A percentile compares a stretch with the other conserved stretches of the same genome.
These are phyloP conservation scores for Flagelloscypha sp. DNA, from an alignment of 768 basidiomycete genomes.

Conservation along the genomic window DNA sequence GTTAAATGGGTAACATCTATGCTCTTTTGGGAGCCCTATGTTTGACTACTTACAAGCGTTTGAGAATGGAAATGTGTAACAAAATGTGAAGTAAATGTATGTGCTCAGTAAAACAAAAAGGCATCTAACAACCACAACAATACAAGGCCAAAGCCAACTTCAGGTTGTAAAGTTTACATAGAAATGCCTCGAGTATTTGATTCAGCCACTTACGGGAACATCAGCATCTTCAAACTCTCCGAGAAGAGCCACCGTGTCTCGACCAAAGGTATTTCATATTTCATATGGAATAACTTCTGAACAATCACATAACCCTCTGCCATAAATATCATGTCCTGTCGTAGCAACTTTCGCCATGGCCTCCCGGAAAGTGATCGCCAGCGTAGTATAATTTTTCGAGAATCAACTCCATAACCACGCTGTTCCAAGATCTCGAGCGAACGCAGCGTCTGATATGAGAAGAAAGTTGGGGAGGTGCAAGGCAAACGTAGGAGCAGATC, in stretches of 20 bases:
- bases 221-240: background rate
- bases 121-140: background rate
- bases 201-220: background rate
- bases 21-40: too few species aligned
- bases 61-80: too few species aligned
- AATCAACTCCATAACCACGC: constrained; percentile 13
- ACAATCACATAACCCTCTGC: background rate
- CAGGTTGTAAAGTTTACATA: background rate
- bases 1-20: too few species aligned
- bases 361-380: background rate
- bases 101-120: too few species aligned
- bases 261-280: background rate
- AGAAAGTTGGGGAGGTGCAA: constrained; percentile 11
- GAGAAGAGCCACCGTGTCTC: background rate
- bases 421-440: constrained; percentile 10
- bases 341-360: constrained; percentile 1
- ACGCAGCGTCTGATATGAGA: constrained; percentile 12
- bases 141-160: background rate
- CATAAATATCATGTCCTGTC: background rate
- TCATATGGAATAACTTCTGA: background rate
- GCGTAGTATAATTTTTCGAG: background rate
- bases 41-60: too few species aligned
- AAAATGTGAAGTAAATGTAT: too few species aligned
- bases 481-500: constrained; percentile 9
- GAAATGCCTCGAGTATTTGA: background rate